Evolutionary conservation across 2,329 filamentous ascomycete species (phyloP), one percentile per base, ranked within the genome.

Genomic region (Diaporthe amygdali): DNA sequence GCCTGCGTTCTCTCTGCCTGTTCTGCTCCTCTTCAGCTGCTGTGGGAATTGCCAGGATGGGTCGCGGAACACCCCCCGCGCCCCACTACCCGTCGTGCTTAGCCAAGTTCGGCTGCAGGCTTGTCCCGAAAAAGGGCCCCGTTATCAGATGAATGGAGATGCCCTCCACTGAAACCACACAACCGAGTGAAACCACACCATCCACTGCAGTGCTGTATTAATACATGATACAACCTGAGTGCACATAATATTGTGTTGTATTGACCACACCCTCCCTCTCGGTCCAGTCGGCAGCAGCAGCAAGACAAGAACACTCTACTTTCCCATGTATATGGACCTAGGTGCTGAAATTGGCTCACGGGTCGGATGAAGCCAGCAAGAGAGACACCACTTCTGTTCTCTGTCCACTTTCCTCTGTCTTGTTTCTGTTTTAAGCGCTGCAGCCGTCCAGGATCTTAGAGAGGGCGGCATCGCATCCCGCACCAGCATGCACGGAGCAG

Each of bases 101-200:
- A 64, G 41, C 59, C 59, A 39, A n/a, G 15, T 61, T 12, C 27
- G 55, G 55, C 25, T 30, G 22, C 15, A 46, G 55, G 55, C 55
- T 61, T 64, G 41, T 64, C 41, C 44, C 41, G 44, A 49, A 49
- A 10, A 27, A 46, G 59, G 12, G 47, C 37, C 30, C 59, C 30
- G 20, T 41, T 47, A 63, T 63, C 41, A 63, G 41, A 34, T n/a
- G 27, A 25, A 63, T 64, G 59, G 59, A 63, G 59, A 47, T 22
- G 56, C 25, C 59, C 56, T 30, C 59, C 41, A 49, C 59, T 64
- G 44, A 64, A 37, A 64, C 44, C 59, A 64, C 15, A 63, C 27
- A 46, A 15, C 5, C 41, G 32, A 44, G 37, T 61, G 56, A 61
- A 63, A 63, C 56, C 41, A 46, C 41, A 47, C 54, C 54, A 44